phyloP scores from a whole-genome alignment of 805 yeast genomes.

The Zygosaccharomyces kombuchaensis region DNA sequence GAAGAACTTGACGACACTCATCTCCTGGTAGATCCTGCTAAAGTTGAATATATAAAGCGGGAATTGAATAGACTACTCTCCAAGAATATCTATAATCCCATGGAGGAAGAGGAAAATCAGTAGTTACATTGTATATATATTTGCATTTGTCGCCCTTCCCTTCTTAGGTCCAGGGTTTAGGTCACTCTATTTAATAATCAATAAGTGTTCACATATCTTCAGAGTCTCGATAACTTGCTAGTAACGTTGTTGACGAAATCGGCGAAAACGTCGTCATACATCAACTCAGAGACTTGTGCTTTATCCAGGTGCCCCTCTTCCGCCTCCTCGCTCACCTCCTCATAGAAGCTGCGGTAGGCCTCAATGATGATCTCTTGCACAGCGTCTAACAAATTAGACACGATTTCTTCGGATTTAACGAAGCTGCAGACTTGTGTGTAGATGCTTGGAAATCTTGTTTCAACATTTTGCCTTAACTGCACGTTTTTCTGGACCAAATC shows the following conservation, averaged over 20 bases:
- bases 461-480: slow-evolving; percentile 47
- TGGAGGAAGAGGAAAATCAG: slow-evolving; percentile 59
- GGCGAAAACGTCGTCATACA: slow-evolving; percentile 61
- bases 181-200: neutral
- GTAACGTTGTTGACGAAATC: slow-evolving; percentile 42
- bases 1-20: slow-evolving; percentile 91
- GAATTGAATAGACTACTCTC: slow-evolving; percentile 75
- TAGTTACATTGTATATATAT: slow-evolving; percentile 4
- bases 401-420: slow-evolving; percentile 51
- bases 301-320: slow-evolving; percentile 23
- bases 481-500: slow-evolving; percentile 30
- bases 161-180: neutral
- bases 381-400: slow-evolving; percentile 55
- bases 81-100: slow-evolving; percentile 79
- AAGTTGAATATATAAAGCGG: slow-evolving; percentile 67
- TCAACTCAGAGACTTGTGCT: slow-evolving; percentile 43
- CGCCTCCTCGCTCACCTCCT: slow-evolving; percentile 29
- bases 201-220: neutral
- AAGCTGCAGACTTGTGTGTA: slow-evolving; percentile 49
- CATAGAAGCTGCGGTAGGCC: slow-evolving; percentile 53
- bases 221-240: slow-evolving; percentile 13
- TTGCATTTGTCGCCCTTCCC: neutral
- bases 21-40: slow-evolving; percentile 70
- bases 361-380: slow-evolving; percentile 56
- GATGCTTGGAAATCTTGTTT: slow-evolving; percentile 52